A percentile compares a stretch with the other conserved stretches of the same genome.
phyloP scores from a whole-genome alignment of 441 rosid genomes.

The Populus tomentosa region DNA sequence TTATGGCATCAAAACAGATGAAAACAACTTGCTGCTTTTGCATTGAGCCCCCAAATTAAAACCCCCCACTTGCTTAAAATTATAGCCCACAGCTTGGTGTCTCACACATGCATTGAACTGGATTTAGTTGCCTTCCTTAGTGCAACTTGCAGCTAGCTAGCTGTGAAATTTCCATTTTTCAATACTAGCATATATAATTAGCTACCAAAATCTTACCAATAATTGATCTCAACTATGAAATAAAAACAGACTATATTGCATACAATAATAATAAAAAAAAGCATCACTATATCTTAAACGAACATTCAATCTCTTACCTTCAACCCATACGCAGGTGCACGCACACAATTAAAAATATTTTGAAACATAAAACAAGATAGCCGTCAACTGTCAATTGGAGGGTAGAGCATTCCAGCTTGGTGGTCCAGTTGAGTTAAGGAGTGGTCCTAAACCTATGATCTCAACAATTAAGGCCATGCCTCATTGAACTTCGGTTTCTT shows the following conservation, averaged over 20 bases:
- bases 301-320: neutral
- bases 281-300: neutral
- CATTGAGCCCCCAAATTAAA: neutral
- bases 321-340: neutral
- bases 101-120: neutral
- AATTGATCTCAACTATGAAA: neutral
- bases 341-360: neutral
- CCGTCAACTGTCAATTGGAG: slow-evolving; percentile 15
- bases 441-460: slow-evolving; percentile 1
- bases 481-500: neutral
- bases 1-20: neutral
- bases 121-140: neutral
- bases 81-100: neutral
- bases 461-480: neutral
- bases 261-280: neutral
- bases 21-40: neutral
- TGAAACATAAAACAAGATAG: slow-evolving; percentile 4
- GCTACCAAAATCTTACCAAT: neutral
- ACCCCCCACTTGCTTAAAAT: neutral
- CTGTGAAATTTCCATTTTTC: neutral
- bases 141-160: neutral
- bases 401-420: neutral
- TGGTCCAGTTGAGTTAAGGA: slow-evolving; percentile 9
- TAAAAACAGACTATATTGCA: neutral
- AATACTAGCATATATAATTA: neutral